phyloP scores from a whole-genome alignment of 495 filamentous ascomycete species.

The Aspergillus bridgeri region DNA sequence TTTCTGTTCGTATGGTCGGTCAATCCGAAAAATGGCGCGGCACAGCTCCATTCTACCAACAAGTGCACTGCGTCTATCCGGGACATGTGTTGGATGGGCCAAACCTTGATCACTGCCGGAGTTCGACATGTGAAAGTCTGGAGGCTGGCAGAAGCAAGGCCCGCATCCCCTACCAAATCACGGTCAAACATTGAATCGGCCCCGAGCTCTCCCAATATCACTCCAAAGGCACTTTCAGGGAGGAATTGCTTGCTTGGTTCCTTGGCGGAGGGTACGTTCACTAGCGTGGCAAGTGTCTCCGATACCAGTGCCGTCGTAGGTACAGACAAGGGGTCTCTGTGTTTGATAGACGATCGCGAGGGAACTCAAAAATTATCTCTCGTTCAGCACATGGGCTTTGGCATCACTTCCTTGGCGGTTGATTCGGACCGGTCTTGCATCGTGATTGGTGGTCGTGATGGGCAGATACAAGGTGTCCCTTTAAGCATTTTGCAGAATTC shows the following conservation, averaged over 20 bases:
- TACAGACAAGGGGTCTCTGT: constrained; percentile 48
- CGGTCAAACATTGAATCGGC: constrained; percentile 41
- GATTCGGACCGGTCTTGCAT: constrained; percentile 48
- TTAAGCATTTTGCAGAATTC: constrained; percentile 30
- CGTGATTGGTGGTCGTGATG: constrained; percentile 54
- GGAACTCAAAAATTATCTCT: constrained; percentile 60
- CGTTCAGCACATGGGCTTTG: constrained; percentile 35
- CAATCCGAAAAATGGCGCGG: constrained; percentile 76
- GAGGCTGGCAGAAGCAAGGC: constrained; percentile 64
- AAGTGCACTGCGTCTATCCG: constrained; percentile 84
- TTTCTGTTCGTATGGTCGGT: constrained; percentile 92
- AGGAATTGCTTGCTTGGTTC: constrained; percentile 55
- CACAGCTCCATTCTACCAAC: constrained; percentile 84
- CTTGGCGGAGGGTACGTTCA: constrained; percentile 79
- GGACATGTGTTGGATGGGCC: constrained; percentile 85
- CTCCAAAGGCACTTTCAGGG: constrained; percentile 55
- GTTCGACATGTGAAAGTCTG: constrained; percentile 93
- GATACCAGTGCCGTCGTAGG: constrained; percentile 51
- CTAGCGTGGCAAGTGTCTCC: constrained; percentile 69
- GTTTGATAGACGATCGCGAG: constrained; percentile 68
- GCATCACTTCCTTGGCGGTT: constrained; percentile 50
- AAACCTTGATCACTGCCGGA: constrained; percentile 66
- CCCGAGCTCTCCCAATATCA: constrained; percentile 37
- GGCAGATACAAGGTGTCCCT: constrained; percentile 35
- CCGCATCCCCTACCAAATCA: constrained; percentile 47